Percentiles rank a stretch among this genome's conserved stretches.
Evolutionary conservation across 2,329 filamentous ascomycete genomes (phyloP).

Genomic region (Xylaria sp.): DNA sequence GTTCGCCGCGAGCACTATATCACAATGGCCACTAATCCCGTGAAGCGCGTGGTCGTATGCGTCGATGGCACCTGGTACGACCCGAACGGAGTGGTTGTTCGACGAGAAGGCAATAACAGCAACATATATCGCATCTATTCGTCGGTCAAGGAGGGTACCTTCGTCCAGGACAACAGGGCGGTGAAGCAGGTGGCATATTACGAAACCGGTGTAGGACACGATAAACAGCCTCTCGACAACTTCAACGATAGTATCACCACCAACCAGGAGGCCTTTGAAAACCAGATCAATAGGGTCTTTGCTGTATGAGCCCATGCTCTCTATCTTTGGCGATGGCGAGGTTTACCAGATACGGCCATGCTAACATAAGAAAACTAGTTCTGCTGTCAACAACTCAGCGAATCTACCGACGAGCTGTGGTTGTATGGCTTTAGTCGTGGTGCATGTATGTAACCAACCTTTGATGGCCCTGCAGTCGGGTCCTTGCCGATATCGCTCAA

Average conservation of each 20-base stretch:
- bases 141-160: conserved; percentile 39
- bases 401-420: conserved; percentile 52
- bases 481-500: neutral
- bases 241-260: conserved; percentile 40
- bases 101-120: conserved; percentile 40
- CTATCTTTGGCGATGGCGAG: neutral
- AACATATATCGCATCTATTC: conserved; percentile 41
- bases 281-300: conserved; percentile 42
- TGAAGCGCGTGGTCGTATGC: conserved; percentile 42
- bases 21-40: conserved; percentile 36
- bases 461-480: conserved; percentile 3
- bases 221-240: conserved; percentile 35
- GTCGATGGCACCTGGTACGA: conserved; percentile 41
- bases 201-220: conserved; percentile 40
- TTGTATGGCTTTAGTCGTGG: conserved; percentile 55
- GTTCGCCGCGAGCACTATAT: conserved; percentile 7
- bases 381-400: conserved; percentile 37
- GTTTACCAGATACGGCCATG: neutral
- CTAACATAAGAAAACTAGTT: conserved; percentile 32
- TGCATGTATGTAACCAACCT: conserved; percentile 45
- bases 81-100: conserved; percentile 32
- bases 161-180: conserved; percentile 38
- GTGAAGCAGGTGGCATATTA: conserved; percentile 40
- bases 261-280: conserved; percentile 34
- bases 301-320: conserved; percentile 32